These are phyloP conservation scores for Arthrobotrys musiformis DNA, from an alignment of 2,329 filamentous ascomycete species.

Conservation along the genomic window DNA sequence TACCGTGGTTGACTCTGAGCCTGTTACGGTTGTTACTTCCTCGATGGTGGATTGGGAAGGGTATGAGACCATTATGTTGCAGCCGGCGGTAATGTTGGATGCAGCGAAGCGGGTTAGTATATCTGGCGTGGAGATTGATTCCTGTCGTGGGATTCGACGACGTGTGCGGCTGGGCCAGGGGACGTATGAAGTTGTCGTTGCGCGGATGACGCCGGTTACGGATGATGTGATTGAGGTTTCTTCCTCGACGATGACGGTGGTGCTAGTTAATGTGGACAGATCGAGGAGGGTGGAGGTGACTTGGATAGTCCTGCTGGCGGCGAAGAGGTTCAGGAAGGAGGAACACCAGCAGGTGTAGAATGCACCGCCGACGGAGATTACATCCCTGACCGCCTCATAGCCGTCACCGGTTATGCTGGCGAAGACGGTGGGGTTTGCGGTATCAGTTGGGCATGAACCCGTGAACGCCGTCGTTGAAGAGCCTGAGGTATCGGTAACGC, in stretches of 20 bases:
- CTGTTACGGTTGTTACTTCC: background rate
- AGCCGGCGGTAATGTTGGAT: background rate
- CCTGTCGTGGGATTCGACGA: background rate
- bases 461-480: background rate
- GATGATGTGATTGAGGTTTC: background rate
- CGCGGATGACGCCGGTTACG: background rate
- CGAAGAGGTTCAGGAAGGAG: background rate
- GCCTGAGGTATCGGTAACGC: background rate
- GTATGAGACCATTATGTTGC: background rate
- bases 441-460: background rate
- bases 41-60: background rate
- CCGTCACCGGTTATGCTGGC: background rate
- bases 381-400: background rate
- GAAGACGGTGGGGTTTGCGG: constrained; percentile 1
- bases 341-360: constrained; percentile 24
- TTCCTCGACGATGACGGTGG: background rate
- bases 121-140: background rate
- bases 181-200: background rate
- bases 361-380: background rate
- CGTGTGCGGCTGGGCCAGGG: background rate
- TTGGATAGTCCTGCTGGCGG: background rate
- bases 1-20: background rate
- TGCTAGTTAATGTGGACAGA: background rate
- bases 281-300: background rate
- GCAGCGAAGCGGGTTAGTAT: background rate